Evolutionary conservation across 768 basidiomycete species (phyloP), one percentile per base, ranked within the genome.

Genomic region (Galerina marginata): DNA sequence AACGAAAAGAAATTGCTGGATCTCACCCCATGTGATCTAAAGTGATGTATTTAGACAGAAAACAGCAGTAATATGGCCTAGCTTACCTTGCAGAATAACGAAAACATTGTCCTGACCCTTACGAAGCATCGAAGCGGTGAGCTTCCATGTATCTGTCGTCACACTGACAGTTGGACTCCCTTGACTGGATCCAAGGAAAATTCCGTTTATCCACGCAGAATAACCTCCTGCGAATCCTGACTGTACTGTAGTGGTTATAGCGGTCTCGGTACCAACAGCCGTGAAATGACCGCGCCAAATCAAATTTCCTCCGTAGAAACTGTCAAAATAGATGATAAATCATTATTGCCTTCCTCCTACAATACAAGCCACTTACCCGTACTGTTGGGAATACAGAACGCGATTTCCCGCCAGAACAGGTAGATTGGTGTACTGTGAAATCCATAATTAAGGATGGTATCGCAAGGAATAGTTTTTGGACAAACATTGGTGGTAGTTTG

Each of bases 211-310:
- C 79, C 74, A 86, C 16, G 79, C 77, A 29, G 81, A 81, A 69
- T 84, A 86, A 14, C 81, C 83, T n/a, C 83, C 83, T 4, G 81
- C 81, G 59, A 71, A 69, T 4, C 84, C 83, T 52, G 79, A 83
- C 67, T 83, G 82, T 5, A 85, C 77, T 23, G 81, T 76, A 9
- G 81, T 69, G 23, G 63, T 73, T 54, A 85, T 72, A 6, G 76
- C 81, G 0, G 77, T 83, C 69, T 85, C 84, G 40, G 71, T 49
- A 7, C 83, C 83, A 3, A 74, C 77, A 9, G 83, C 81, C 10
- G 68, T 81, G 71, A 86, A 85, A 58, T 81, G 80, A 16, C 81
- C 84, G 12, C 84, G 77, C 74, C 79, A 85, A 40, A 85, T 75
- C 40, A 84, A 68, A 58, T 83, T 79, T 1, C 81, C 82, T 2